Conservation (phyloP, 352 stramenopile species). For the Globisporangium middletonii region DNA sequence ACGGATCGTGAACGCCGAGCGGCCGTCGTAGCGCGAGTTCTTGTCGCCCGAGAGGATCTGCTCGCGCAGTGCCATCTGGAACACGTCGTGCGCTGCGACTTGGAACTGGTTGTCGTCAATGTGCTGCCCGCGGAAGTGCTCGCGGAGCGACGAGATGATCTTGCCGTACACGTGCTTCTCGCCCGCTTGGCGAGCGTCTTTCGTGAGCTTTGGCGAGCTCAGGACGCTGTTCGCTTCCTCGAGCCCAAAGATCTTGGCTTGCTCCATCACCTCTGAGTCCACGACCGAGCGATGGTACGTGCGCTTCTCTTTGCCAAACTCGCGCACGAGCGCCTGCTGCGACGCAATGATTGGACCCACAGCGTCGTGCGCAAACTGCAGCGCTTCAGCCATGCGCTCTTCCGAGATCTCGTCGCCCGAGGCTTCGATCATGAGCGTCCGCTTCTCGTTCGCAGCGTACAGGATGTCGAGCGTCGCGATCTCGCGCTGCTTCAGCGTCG, state of each 20-base stretch:
- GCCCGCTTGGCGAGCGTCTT: slow-evolving; percentile 54
- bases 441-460: slow-evolving; percentile 72
- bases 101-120: slow-evolving; percentile 49
- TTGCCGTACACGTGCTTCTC: slow-evolving; percentile 68
- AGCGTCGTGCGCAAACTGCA: slow-evolving; percentile 69
- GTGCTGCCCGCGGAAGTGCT: slow-evolving; percentile 31
- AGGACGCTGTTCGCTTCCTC: slow-evolving; percentile 36
- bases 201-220: slow-evolving; percentile 28
- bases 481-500: slow-evolving; percentile 65
- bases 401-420: slow-evolving; percentile 74
- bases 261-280: slow-evolving; percentile 39
- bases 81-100: slow-evolving; percentile 69
- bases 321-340: slow-evolving; percentile 47
- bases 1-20: slow-evolving; percentile 76
- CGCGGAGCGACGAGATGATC: slow-evolving; percentile 57
- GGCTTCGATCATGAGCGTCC: slow-evolving; percentile 88
- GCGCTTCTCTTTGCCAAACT: slow-evolving; percentile 68
- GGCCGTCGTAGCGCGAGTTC: slow-evolving; percentile 80
- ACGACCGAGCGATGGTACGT: slow-evolving; percentile 44
- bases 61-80: slow-evolving; percentile 65
- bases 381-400: slow-evolving; percentile 57
- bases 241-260: slow-evolving; percentile 51
- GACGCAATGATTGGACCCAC: slow-evolving; percentile 51
- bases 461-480: slow-evolving; percentile 75
- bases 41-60: slow-evolving; percentile 51